phyloP scores from a whole-genome alignment of 345 rosid genomes.

The Brassica juncea region DNA sequence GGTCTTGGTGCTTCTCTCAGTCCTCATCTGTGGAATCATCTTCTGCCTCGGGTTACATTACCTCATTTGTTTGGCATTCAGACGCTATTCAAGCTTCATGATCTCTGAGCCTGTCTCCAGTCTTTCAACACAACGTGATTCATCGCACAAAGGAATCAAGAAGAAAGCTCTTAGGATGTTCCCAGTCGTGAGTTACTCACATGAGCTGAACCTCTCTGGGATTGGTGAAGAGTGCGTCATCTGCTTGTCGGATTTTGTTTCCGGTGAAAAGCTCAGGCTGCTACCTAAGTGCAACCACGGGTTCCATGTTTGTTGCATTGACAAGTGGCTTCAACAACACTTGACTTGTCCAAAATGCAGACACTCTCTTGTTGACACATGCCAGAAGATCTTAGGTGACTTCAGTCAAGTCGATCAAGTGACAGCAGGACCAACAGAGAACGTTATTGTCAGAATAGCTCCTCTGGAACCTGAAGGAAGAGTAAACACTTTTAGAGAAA shows the following conservation, averaged over 20 bases:
- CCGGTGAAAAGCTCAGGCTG: slow-evolving; percentile 41
- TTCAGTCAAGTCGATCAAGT: slow-evolving; percentile 8
- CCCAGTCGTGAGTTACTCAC: not conserved
- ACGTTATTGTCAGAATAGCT: slow-evolving; percentile 22
- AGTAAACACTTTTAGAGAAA: slow-evolving; percentile 31
- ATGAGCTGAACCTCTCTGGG: not conserved
- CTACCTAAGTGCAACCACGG: slow-evolving; percentile 57
- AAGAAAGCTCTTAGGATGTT: not conserved
- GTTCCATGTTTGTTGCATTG: slow-evolving; percentile 54
- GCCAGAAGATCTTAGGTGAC: slow-evolving; percentile 40
- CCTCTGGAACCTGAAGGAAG: slow-evolving; percentile 46
- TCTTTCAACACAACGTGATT: not conserved
- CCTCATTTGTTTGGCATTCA: not conserved
- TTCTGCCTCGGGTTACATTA: not conserved
- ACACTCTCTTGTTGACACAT: slow-evolving; percentile 44
- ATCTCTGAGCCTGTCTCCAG: not conserved
- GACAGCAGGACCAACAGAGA: slow-evolving; percentile 18
- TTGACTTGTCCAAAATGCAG: slow-evolving; percentile 61
- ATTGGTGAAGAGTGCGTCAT: not conserved
- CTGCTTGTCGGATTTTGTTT: not conserved
- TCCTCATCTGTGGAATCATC: slow-evolving; percentile 1
- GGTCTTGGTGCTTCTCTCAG: not conserved
- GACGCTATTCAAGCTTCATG: not conserved
- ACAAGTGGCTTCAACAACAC: slow-evolving; percentile 55
- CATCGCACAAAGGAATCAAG: not conserved